phyloP scores from a whole-genome alignment of 768 basidiomycete species.

The Tylopilus sp. region DNA sequence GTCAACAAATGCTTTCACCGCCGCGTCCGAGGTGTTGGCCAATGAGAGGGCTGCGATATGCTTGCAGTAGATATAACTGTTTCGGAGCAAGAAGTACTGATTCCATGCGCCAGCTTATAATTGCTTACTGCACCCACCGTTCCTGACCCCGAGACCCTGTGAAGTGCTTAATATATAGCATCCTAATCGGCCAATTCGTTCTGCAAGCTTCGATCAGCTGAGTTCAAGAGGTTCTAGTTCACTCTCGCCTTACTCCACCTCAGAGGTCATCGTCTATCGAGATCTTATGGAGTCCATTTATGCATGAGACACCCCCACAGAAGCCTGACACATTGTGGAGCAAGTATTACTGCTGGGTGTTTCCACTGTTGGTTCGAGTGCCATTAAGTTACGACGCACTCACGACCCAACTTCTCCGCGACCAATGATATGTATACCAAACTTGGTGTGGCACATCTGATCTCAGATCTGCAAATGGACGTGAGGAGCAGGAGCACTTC shows the following conservation, averaged over 20 bases:
- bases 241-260: background rate
- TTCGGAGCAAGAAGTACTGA: constrained; percentile 9
- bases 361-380: constrained; percentile 1
- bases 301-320: background rate
- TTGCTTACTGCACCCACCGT: constrained; percentile 2
- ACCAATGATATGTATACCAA: constrained; percentile 6
- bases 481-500: background rate
- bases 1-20: constrained; percentile 1
- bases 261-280: background rate
- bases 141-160: constrained; percentile 19
- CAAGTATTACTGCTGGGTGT: constrained; percentile 5
- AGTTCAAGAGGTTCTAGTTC: background rate
- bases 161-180: constrained; percentile 6
- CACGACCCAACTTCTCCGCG: constrained; percentile 8
- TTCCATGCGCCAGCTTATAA: background rate
- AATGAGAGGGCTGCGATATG: constrained; percentile 19
- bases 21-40: constrained; percentile 16
- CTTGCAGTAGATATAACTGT: constrained; percentile 2
- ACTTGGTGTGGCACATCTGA: background rate
- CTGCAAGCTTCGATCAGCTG: constrained; percentile 6
- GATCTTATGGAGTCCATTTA: background rate
- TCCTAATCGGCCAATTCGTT: background rate
- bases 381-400: background rate
- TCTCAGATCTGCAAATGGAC: constrained; percentile 3
- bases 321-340: constrained; percentile 14